A percentile compares a stretch with the other conserved stretches of the same genome.
Conservation (phyloP, 2,329 filamentous ascomycete species). For the Peltaster fructicola region DNA sequence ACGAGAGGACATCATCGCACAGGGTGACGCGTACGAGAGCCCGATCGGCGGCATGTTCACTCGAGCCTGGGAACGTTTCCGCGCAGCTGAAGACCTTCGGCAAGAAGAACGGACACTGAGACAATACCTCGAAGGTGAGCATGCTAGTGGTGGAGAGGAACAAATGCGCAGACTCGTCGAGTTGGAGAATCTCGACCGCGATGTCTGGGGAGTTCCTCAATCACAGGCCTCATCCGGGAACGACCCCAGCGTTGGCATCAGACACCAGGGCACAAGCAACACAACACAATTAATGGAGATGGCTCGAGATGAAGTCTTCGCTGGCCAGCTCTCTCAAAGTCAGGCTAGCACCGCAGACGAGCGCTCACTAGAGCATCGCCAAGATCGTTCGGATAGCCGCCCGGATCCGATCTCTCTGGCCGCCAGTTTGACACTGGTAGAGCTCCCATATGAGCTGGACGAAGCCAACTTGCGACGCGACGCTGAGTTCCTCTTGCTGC, state of each 20-base stretch:
- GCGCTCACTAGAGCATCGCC: no score
- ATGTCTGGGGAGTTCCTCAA: constrained; percentile 18
- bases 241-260: neutral
- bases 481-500: no score
- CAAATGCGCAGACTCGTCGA: constrained; percentile 8
- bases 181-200: constrained; percentile 8
- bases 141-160: constrained; percentile 9
- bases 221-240: constrained; percentile 1
- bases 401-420: no score
- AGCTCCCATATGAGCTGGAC: no score
- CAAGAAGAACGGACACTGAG: constrained; percentile 17
- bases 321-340: no score
- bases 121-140: constrained; percentile 16
- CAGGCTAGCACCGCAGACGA: no score
- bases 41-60: constrained; percentile 31
- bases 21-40: constrained; percentile 30
- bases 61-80: constrained; percentile 26
- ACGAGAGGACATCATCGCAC: constrained; percentile 27
- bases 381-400: no score
- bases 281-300: constrained; percentile 4
- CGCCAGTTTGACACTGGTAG: no score
- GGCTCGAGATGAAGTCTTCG: constrained; percentile 4
- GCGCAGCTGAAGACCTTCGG: constrained; percentile 23
- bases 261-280: constrained; percentile 2
- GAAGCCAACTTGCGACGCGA: no score